A percentile compares a stretch with the other conserved stretches of the same genome.
Conservation (phyloP, 139 green algal species). For the Chlorella sp. region DNA sequence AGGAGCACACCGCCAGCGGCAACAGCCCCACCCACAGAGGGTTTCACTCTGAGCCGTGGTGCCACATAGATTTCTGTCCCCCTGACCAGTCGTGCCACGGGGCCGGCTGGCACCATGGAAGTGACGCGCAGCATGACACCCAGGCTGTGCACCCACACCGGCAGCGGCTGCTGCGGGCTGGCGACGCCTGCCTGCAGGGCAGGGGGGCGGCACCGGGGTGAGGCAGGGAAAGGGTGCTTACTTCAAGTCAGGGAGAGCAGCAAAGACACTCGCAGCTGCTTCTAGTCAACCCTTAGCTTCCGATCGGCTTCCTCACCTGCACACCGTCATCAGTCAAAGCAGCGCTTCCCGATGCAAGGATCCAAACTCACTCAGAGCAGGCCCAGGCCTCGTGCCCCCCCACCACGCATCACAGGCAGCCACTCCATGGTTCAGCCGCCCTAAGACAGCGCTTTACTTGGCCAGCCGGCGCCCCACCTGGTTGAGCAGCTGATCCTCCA, state of each 20-base stretch:
- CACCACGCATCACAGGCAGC: neutral
- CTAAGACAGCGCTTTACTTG: too few species aligned
- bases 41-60: slow-evolving; percentile 60
- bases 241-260: neutral
- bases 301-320: too few species aligned
- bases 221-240: too few species aligned
- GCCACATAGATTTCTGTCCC: slow-evolving; percentile 81
- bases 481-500: slow-evolving; percentile 80
- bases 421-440: too few species aligned
- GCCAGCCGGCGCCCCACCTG: too few species aligned
- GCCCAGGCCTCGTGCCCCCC: neutral
- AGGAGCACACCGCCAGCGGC: slow-evolving; percentile 19
- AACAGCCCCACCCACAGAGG: neutral
- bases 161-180: slow-evolving; percentile 64
- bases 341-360: too few species aligned
- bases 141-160: slow-evolving; percentile 67
- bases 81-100: slow-evolving; percentile 62
- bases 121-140: slow-evolving; percentile 51
- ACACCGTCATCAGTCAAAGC: too few species aligned
- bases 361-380: too few species aligned
- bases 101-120: slow-evolving; percentile 21
- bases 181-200: slow-evolving; percentile 75
- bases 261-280: neutral
- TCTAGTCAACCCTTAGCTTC: too few species aligned
- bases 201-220: neutral